Evolutionary conservation across 2,329 filamentous ascomycete genomes (phyloP).

Genomic region (Fusarium devonianum): DNA sequence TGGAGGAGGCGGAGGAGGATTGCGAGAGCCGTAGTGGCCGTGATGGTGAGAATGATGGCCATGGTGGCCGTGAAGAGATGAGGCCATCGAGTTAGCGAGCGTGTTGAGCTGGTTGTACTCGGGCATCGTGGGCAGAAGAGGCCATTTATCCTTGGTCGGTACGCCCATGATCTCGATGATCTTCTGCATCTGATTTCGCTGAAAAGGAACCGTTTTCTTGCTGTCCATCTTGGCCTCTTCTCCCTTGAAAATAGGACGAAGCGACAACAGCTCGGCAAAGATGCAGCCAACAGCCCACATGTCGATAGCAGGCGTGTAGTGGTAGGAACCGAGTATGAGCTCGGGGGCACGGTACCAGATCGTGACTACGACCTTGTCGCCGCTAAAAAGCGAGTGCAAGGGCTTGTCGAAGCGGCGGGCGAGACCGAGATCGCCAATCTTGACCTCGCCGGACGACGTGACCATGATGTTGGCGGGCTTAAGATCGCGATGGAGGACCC

Average conservation of each 20-base stretch:
- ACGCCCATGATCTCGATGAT: slow-evolving; percentile 96
- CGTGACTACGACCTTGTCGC: slow-evolving; percentile 97
- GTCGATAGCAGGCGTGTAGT: slow-evolving; percentile 97
- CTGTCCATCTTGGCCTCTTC: slow-evolving; percentile 99
- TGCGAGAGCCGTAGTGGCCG: slow-evolving; percentile 48
- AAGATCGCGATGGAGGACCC: slow-evolving; percentile 95
- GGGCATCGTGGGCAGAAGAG: slow-evolving; percentile 82
- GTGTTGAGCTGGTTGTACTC: slow-evolving; percentile 77
- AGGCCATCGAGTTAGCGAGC: slow-evolving; percentile 58
- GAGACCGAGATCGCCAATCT: slow-evolving; percentile 92
- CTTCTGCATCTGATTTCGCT: slow-evolving; percentile 98
- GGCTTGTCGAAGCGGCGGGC: slow-evolving; percentile 95
- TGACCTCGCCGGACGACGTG: slow-evolving; percentile 86
- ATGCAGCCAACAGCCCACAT: slow-evolving; percentile 98
- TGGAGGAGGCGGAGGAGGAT: slow-evolving; percentile 45
- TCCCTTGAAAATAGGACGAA: slow-evolving; percentile 96
- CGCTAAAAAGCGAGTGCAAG: slow-evolving; percentile 86
- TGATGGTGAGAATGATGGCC: slow-evolving; percentile 58
- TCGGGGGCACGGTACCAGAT: slow-evolving; percentile 99
- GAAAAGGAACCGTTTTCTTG: slow-evolving; percentile 97
- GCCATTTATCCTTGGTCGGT: slow-evolving; percentile 89
- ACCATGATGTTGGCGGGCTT: slow-evolving; percentile 99
- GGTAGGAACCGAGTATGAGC: slow-evolving; percentile 87
- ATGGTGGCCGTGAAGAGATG: slow-evolving; percentile 52
- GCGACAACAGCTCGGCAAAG: slow-evolving; percentile 88